phyloP scores from a whole-genome alignment of 202 grass and related monocot genomes.

The Elaeis oleifera region DNA sequence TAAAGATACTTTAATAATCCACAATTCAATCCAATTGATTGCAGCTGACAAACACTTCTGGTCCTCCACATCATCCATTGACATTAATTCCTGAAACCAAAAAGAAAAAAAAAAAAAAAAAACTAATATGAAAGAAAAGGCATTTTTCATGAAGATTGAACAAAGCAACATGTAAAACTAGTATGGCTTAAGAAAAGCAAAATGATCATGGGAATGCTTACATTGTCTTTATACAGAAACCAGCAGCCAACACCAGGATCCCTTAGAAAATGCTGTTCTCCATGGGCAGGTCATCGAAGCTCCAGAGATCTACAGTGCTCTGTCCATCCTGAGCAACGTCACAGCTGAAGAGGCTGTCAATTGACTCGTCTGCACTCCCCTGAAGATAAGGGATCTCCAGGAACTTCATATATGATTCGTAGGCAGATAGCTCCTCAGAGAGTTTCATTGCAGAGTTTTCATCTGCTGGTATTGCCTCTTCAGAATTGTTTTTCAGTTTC shows the following conservation, averaged over 20 bases:
- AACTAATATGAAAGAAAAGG: too few species aligned
- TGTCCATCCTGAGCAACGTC: conserved; percentile 27
- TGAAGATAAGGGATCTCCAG: conserved; percentile 28
- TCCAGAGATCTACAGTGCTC: conserved; percentile 26
- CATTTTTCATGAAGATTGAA: too few species aligned
- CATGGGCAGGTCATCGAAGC: conserved; percentile 37
- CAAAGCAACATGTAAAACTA: too few species aligned
- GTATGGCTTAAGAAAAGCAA: too few species aligned
- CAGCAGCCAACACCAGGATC: background rate
- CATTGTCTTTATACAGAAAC: background rate
- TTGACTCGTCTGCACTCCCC: conserved; percentile 9
- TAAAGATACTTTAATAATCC: too few species aligned
- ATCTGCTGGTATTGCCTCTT: background rate
- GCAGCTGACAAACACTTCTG: too few species aligned
- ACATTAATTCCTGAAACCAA: too few species aligned
- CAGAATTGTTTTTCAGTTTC: conserved; percentile 7
- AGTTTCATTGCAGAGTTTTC: background rate
- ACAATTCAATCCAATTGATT: too few species aligned
- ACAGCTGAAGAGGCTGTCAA: conserved; percentile 12
- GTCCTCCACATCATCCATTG: too few species aligned
- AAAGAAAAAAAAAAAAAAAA: too few species aligned
- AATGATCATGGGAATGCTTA: too few species aligned
- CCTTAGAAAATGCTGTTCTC: conserved; percentile 18
- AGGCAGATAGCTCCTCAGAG: conserved; percentile 21
- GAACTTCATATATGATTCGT: conserved; percentile 19